Base-by-base conservation (phyloP, 2,329 filamentous ascomycete genomes). In the Aspergillus niger region DNA sequence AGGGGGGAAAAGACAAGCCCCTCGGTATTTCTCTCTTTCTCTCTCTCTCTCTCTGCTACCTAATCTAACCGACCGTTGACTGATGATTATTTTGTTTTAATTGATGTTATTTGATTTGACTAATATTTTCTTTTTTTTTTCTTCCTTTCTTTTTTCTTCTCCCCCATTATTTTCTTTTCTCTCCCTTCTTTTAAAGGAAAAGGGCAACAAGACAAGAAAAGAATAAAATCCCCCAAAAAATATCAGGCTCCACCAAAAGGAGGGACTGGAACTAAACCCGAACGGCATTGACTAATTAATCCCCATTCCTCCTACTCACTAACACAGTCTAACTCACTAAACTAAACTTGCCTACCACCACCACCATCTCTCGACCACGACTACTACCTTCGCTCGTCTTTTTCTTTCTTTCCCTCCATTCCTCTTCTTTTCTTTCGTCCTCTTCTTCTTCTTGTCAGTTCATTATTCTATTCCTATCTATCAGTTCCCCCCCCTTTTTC, bases 361-460 rank as follows among this genome's bases (percentile, higher is more conserved):
- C 54, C 28, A 13, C 39, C n/a, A 38, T 43, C 20, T 36, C 39
- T 38, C 36, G 36, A 36, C 51, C 38, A 41, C 52, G 15, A 55
- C n/a, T 55, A 28, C 39, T 43, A 43, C 53, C 58, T 55, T 53
- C 51, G 49, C 38, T 38, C 53, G 56, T 57, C 58, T 62, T 57
- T 63, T 58, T 63, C 51, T 57, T 47, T 49, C 44, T 48, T 54
- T 59, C 58, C 57, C 32, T 36, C 58, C 58, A 54, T 63, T 57
- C 63, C 57, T 63, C 61, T 58, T 55, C 52, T 55, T 43, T 52
- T 58, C 36, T 58, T 36, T 60, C 41, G 57, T 61, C 41, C 61
- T 62, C 56, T 61, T 36, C 32, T 36, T 36, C 51, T 52, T 43
- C 24, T 50, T 58, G 36, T 57, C 57, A 57, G 54, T 41, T 57